Conservation (phyloP, 495 filamentous ascomycete species). For the Penicillium roqueforti region DNA sequence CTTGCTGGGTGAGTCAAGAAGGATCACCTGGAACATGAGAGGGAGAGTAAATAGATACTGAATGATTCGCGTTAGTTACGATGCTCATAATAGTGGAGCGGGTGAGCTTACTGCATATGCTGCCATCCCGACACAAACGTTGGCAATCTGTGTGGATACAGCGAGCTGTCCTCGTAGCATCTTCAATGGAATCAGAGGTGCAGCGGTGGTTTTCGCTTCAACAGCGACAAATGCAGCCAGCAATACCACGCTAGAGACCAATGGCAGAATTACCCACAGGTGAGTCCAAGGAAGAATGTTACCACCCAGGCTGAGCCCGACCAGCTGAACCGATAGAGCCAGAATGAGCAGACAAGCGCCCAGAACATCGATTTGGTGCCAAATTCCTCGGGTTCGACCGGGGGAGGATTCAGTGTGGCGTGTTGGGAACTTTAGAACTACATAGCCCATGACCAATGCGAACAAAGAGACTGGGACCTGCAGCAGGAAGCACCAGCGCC, state of each 20-base stretch:
- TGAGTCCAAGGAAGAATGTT: conserved; percentile 60
- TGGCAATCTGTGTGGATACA: conserved; percentile 52
- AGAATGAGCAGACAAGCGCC: conserved; percentile 53
- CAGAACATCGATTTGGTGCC: conserved; percentile 54
- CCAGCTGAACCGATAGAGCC: conserved; percentile 53
- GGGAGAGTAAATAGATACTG: conserved; percentile 65
- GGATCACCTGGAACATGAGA: conserved; percentile 59
- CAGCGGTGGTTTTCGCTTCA: conserved; percentile 53
- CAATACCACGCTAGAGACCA: conserved; percentile 49
- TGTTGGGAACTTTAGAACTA: conserved; percentile 47
- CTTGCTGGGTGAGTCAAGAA: conserved; percentile 57
- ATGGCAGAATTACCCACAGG: conserved; percentile 48
- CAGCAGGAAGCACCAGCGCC: conserved; percentile 55
- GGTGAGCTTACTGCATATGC: conserved; percentile 55
- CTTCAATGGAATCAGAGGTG: conserved; percentile 57
- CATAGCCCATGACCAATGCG: conserved; percentile 49
- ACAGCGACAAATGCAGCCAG: conserved; percentile 49
- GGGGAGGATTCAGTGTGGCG: conserved; percentile 16
- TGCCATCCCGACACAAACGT: conserved; percentile 57
- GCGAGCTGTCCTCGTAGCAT: conserved; percentile 52
- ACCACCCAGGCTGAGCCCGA: conserved; percentile 57
- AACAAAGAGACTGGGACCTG: conserved; percentile 50
- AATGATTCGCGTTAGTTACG: neutral
- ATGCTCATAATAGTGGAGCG: neutral
- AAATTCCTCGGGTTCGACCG: conserved; percentile 35